These are phyloP conservation scores for Thelonectria blattea DNA, from an alignment of 2,329 filamentous ascomycete genomes.

Conservation along the genomic window DNA sequence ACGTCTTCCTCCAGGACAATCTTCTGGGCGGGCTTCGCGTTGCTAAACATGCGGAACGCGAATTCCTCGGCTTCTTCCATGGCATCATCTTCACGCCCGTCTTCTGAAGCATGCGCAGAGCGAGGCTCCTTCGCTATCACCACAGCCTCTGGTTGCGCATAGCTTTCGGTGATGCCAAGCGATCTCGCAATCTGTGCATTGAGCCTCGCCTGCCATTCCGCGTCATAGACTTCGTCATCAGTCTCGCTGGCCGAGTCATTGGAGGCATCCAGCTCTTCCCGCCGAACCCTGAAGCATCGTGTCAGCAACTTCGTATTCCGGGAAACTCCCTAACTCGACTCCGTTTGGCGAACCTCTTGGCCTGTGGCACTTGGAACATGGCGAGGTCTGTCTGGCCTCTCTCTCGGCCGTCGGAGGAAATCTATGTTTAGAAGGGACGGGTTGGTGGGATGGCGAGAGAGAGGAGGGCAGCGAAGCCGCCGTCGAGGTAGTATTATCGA, in stretches of 20 bases:
- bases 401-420: not conserved
- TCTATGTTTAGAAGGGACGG: slow-evolving; percentile 3
- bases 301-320: slow-evolving; percentile 15
- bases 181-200: slow-evolving; percentile 56
- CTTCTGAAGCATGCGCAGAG: slow-evolving; percentile 10
- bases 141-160: slow-evolving; percentile 8
- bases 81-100: slow-evolving; percentile 19
- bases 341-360: slow-evolving; percentile 39
- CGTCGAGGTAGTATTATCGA: slow-evolving; percentile 28
- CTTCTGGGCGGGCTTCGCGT: slow-evolving; percentile 51
- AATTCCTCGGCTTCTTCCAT: slow-evolving; percentile 48
- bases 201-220: slow-evolving; percentile 51
- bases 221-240: slow-evolving; percentile 44
- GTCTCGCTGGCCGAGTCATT: slow-evolving; percentile 36
- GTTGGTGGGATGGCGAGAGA: slow-evolving; percentile 1
- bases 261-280: slow-evolving; percentile 57
- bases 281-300: slow-evolving; percentile 53
- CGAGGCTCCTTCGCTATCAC: not conserved
- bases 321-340: not conserved
- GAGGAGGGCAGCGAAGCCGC: slow-evolving; percentile 9
- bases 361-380: slow-evolving; percentile 42
- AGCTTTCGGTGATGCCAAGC: slow-evolving; percentile 48
- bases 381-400: not conserved
- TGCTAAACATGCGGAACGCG: slow-evolving; percentile 64
- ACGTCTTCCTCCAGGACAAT: slow-evolving; percentile 57